Evolutionary conservation across 805 yeast species (phyloP), one percentile per base, ranked within the genome.

Genomic region (Isabelozyma heimii): DNA sequence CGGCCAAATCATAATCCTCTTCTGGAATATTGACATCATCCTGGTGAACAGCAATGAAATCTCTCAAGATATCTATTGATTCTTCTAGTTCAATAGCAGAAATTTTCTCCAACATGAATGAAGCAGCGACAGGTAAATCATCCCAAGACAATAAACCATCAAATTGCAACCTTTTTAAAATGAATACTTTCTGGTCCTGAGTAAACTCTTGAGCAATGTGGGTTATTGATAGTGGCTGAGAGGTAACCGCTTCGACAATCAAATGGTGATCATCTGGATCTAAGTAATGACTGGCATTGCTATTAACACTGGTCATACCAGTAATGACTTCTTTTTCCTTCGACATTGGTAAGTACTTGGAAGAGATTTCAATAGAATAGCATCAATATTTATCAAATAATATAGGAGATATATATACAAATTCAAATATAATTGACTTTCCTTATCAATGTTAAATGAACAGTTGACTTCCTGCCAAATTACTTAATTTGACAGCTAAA

Each of bases 21-120:
- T 59, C 44, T 2, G 70, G 69, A 47, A 70, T 60, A 50, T 72
- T 73, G 35, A 65, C 63, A 49, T 73, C 77, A 9, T 54, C 65
- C 0, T 53, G 45, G 45, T 67, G 72, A 2, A 62, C 67, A 4
- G 47, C 62, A 30, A 69, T 42, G 2, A 65, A 58, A 10, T 57
- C 62, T 41, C 63, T 59, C 42, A 71, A 61, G 26, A 69, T 61
- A 5, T 47, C 51, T 7, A 70, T 38, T 2, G 73, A 62, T n/a
- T 62, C 65, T 2, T 50, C 55, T 4, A 50, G 45, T 4, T 52
- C 30, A 15, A 67, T 33, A 8, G 44, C 43, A 41, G 62, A 66
- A 28, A 70, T 62, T 48, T 68, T 65, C 45, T 67, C 40, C 17
- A 37, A 12, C 40, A 37, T 37, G 14, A 37, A 37, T 5, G 40